A percentile compares a stretch with the other conserved stretches of the same genome.
These are phyloP conservation scores for Paraleonurus japonicus DNA, from an alignment of 257 asterid species.

Conservation along the genomic window DNA sequence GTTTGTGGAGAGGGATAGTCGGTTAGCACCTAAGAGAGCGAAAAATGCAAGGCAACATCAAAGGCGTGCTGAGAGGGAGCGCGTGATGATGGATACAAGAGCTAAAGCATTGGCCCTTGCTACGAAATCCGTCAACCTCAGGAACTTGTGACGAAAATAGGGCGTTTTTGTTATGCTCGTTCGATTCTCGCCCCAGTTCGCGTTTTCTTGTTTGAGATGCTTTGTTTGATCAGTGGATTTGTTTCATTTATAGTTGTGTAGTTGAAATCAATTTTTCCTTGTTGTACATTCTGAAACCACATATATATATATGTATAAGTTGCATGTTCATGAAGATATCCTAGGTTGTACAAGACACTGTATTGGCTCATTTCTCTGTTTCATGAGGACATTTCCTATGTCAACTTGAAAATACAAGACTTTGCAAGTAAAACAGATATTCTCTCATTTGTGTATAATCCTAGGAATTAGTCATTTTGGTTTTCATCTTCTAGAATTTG, in stretches of 20 bases:
- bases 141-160: slow-evolving; percentile 31
- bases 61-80: slow-evolving; percentile 81
- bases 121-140: slow-evolving; percentile 47
- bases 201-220: not conserved
- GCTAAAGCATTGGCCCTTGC: slow-evolving; percentile 86
- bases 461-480: too few species aligned
- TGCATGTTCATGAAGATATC: too few species aligned
- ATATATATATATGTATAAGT: too few species aligned
- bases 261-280: not conserved
- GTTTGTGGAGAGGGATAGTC: slow-evolving; percentile 78
- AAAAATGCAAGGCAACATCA: slow-evolving; percentile 90
- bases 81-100: slow-evolving; percentile 55
- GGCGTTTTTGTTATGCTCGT: not conserved
- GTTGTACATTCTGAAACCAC: not conserved
- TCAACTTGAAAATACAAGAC: too few species aligned
- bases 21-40: slow-evolving; percentile 95
- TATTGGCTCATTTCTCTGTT: too few species aligned
- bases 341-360: too few species aligned
- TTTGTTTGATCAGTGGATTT: too few species aligned
- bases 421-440: too few species aligned
- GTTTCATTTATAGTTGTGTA: not conserved
- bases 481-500: too few species aligned
- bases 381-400: too few species aligned
- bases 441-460: too few species aligned
- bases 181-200: too few species aligned